Evolutionary conservation across 2,329 filamentous ascomycete species (phyloP).

Genomic region (Sarocladium strictum): DNA sequence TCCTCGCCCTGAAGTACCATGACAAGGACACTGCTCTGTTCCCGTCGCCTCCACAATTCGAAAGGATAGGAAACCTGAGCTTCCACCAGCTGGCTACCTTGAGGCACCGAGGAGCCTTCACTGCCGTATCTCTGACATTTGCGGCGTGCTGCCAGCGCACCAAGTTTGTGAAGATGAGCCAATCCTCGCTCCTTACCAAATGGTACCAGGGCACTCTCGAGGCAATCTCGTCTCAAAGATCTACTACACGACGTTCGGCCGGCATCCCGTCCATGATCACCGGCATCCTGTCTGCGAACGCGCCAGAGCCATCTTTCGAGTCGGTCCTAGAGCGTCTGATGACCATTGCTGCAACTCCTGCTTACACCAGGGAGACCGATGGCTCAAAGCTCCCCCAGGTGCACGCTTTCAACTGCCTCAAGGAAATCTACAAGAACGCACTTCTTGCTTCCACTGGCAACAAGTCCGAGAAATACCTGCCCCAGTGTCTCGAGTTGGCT

Average conservation of each 20-base stretch:
- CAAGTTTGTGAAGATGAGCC: slow-evolving; percentile 35
- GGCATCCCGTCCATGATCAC: slow-evolving; percentile 84
- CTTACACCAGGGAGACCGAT: slow-evolving; percentile 49
- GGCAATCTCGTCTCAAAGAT: slow-evolving; percentile 69
- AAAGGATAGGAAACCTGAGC: slow-evolving; percentile 63
- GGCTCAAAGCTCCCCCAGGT: slow-evolving; percentile 77
- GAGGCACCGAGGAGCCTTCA: slow-evolving; percentile 87
- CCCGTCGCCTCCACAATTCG: slow-evolving; percentile 50
- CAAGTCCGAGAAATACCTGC: slow-evolving; percentile 67
- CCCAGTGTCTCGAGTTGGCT: slow-evolving; percentile 70
- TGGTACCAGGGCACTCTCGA: slow-evolving; percentile 72
- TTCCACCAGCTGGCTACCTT: slow-evolving; percentile 79
- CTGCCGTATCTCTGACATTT: slow-evolving; percentile 86
- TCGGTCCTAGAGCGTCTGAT: slow-evolving; percentile 59
- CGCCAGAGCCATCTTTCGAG: slow-evolving; percentile 53
- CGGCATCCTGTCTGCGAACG: slow-evolving; percentile 67
- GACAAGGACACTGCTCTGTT: slow-evolving; percentile 37
- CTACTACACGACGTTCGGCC: slow-evolving; percentile 84
- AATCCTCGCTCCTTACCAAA: slow-evolving; percentile 41
- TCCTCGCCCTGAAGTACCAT: slow-evolving; percentile 46
- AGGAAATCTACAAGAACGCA: slow-evolving; percentile 84
- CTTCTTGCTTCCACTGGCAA: slow-evolving; percentile 66
- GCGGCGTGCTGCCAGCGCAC: slow-evolving; percentile 67
- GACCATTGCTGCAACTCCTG: slow-evolving; percentile 49
- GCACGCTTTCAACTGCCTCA: slow-evolving; percentile 89